These are phyloP conservation scores for Neurospora sp. DNA, from an alignment of 495 filamentous ascomycete species.

Conservation along the genomic window DNA sequence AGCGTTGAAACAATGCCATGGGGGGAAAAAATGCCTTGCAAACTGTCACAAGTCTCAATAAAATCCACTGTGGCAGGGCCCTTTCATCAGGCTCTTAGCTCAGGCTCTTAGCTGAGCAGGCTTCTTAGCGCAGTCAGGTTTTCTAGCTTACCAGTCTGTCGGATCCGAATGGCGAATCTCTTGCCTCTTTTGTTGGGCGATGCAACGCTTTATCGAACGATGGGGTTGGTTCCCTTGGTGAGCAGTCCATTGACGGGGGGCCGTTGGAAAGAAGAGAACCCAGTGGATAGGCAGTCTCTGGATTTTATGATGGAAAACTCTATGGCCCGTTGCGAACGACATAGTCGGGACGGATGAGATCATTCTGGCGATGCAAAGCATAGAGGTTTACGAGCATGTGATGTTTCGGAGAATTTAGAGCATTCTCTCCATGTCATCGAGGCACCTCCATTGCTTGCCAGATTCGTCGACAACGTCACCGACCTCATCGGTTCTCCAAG, in stretches of 20 bases:
- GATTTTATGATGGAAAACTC: not conserved
- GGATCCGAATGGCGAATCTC: not conserved
- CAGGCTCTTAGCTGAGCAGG: not conserved
- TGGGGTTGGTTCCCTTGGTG: not conserved
- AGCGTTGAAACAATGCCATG: no score
- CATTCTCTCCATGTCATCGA: not conserved
- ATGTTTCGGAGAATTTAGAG: no score
- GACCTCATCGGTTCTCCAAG: not conserved
- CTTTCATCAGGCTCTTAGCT: not conserved
- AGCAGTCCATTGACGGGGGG: not conserved
- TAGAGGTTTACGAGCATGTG: no score
- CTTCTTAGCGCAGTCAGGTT: not conserved
- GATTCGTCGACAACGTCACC: not conserved
- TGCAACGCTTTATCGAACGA: not conserved
- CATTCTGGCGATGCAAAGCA: not conserved
- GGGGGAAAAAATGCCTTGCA: no score
- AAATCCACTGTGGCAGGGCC: not conserved
- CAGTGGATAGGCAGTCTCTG: no score
- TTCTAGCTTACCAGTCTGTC: not conserved
- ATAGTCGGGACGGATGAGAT: not conserved
- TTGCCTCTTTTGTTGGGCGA: not conserved
- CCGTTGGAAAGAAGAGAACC: not conserved
- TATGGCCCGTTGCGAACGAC: accelerated
- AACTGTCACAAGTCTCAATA: not conserved
- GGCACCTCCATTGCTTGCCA: not conserved